Evolutionary conservation across 352 stramenopile species (phyloP).

Genomic region (Globisporangium perplexum): DNA sequence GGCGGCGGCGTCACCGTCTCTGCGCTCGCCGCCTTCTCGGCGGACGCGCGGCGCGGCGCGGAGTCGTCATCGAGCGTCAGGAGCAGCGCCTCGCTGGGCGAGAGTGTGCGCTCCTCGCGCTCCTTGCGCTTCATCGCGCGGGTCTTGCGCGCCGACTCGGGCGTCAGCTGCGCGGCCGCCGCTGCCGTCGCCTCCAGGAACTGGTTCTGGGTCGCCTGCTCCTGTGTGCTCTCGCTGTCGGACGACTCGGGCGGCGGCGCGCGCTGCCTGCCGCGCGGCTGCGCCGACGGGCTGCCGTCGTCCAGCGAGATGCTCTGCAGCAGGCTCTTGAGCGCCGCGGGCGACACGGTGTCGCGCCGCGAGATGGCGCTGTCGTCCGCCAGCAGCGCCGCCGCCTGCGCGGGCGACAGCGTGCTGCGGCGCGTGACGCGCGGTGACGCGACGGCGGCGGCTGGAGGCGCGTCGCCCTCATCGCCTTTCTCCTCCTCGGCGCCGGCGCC

Average conservation of each 20-base stretch:
- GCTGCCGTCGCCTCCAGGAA: constrained; percentile 3
- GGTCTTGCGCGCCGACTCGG: constrained; percentile 11
- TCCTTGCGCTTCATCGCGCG: constrained; percentile 10
- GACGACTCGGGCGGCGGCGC: background rate
- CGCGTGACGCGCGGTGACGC: constrained; percentile 5
- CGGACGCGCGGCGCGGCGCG: background rate
- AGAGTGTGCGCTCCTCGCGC: constrained; percentile 15
- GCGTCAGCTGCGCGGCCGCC: background rate
- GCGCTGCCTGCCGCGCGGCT: background rate
- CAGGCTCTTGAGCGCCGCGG: constrained; percentile 24
- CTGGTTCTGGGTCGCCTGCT: constrained; percentile 6
- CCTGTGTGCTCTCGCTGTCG: constrained; percentile 7
- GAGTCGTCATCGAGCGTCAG: constrained; percentile 11
- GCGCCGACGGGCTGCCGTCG: constrained; percentile 5
- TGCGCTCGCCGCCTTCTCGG: constrained; percentile 6
- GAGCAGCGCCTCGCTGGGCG: constrained; percentile 10
- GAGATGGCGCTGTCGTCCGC: constrained; percentile 17
- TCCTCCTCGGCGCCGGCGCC: constrained; percentile 2
- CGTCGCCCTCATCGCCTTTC: background rate
- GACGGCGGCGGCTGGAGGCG: background rate
- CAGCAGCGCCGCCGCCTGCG: constrained; percentile 27
- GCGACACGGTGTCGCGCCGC: constrained; percentile 28
- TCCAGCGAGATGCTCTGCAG: constrained; percentile 19
- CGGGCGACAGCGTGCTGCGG: constrained; percentile 38
- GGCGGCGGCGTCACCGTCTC: background rate